A percentile compares a stretch with the other conserved stretches of the same genome.
Conservation (phyloP, 768 basidiomycete genomes). For the Phanerochaete sordida region DNA sequence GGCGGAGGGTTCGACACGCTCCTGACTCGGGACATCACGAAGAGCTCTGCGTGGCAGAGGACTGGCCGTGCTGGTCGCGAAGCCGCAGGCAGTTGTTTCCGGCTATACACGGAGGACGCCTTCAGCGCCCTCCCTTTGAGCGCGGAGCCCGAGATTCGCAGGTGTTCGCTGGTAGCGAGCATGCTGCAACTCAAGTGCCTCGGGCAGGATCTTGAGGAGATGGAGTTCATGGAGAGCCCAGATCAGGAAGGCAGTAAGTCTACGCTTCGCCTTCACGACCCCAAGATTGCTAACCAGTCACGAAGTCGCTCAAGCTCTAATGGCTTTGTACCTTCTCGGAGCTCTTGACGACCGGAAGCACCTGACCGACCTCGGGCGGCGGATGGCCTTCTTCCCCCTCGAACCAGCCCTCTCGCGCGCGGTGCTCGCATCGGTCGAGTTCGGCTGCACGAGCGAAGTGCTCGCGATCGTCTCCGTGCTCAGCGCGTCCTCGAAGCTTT, state of each 20-base stretch:
- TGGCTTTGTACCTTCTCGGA: conserved; percentile 73
- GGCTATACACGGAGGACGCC: conserved; percentile 84
- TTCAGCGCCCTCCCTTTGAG: conserved; percentile 65
- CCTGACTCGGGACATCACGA: conserved; percentile 76
- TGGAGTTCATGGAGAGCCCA: conserved; percentile 89
- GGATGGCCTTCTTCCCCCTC: conserved; percentile 92
- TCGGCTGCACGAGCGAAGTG: conserved; percentile 74
- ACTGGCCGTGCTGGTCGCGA: conserved; percentile 96
- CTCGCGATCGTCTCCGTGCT: conserved; percentile 83
- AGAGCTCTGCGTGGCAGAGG: conserved; percentile 91
- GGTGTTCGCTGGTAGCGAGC: conserved; percentile 80
- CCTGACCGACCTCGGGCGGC: conserved; percentile 71
- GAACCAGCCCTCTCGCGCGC: conserved; percentile 81
- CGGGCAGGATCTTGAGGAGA: conserved; percentile 71
- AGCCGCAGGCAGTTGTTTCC: conserved; percentile 81
- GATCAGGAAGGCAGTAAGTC: conserved; percentile 70
- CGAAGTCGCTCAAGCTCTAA: conserved; percentile 39
- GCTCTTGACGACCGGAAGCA: conserved; percentile 65
- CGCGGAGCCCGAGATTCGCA: conserved; percentile 85
- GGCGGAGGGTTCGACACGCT: conserved; percentile 84
- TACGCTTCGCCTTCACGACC: not conserved
- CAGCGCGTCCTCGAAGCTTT: conserved; percentile 77
- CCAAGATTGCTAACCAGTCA: no score
- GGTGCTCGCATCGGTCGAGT: conserved; percentile 70
- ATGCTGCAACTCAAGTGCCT: conserved; percentile 85